Conservation (phyloP, 352 stramenopile genomes). For the Globisporangium ultimum region DNA sequence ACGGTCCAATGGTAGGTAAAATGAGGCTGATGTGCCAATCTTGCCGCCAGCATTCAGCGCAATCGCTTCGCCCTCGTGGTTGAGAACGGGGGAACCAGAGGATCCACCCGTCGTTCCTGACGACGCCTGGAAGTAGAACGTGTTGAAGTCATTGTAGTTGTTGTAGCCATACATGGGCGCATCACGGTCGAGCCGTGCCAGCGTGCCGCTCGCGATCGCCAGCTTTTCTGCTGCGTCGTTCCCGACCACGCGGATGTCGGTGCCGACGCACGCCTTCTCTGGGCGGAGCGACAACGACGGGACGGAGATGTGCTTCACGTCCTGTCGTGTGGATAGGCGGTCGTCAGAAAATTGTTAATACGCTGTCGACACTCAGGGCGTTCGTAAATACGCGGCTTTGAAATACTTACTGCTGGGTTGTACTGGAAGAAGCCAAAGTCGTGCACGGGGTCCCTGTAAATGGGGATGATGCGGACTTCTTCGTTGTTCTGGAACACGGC, state of each 20-base stretch:
- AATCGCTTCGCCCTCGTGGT: constrained; percentile 84
- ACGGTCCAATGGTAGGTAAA: constrained; percentile 89
- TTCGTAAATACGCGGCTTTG: background rate
- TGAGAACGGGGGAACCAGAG: constrained; percentile 87
- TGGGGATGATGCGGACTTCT: constrained; percentile 88
- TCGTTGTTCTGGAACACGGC: constrained; percentile 94
- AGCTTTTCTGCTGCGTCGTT: constrained; percentile 93
- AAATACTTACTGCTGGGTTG: constrained; percentile 53
- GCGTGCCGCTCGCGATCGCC: constrained; percentile 88
- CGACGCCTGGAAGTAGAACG: constrained; percentile 91
- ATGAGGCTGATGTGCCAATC: constrained; percentile 82
- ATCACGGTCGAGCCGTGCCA: constrained; percentile 89
- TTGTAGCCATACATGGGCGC: constrained; percentile 87
- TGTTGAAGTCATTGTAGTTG: constrained; percentile 94
- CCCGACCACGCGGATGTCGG: constrained; percentile 90
- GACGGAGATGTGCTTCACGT: constrained; percentile 84
- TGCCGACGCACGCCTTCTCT: constrained; percentile 86
- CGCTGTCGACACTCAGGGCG: too few species aligned
- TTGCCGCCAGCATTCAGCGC: constrained; percentile 90
- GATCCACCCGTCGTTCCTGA: constrained; percentile 82
- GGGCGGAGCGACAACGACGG: constrained; percentile 76
- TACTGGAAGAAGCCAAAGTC: constrained; percentile 94
- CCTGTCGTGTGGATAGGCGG: constrained; percentile 21
- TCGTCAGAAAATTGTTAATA: background rate
- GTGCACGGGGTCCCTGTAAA: constrained; percentile 92